Percentiles rank a stretch among this genome's conserved stretches.
phyloP scores from a whole-genome alignment of 75 land plant genomes.

The Gnetum montanum region DNA sequence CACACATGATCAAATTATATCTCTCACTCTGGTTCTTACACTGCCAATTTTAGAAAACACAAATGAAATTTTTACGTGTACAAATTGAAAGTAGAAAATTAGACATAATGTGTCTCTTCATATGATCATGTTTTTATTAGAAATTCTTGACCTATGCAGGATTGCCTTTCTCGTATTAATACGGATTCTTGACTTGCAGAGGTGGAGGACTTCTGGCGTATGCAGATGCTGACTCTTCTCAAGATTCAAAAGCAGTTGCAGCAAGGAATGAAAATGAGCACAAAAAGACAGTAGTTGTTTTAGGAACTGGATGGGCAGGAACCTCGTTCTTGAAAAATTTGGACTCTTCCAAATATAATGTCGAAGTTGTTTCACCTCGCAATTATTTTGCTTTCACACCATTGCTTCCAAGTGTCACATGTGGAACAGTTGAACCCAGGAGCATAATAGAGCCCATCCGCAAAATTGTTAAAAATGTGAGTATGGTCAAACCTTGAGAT shows the following conservation, averaged over 20 bases:
- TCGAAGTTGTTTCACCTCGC: slow-evolving; percentile 80
- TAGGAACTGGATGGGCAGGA: slow-evolving; percentile 99
- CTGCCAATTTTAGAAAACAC: too few relatives aligned
- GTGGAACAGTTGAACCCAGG: slow-evolving; percentile 90
- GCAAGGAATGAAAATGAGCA: slow-evolving; percentile 2
- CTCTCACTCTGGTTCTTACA: too few relatives aligned
- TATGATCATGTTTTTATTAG: too few relatives aligned
- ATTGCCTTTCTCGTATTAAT: too few relatives aligned
- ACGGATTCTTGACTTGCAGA: too few relatives aligned
- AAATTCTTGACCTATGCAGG: too few relatives aligned
- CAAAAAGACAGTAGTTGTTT: slow-evolving; percentile 77
- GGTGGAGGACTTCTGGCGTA: slow-evolving; percentile 45
- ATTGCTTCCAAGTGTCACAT: slow-evolving; percentile 88
- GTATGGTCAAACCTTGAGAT: not conserved
- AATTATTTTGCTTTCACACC: slow-evolving; percentile 98
- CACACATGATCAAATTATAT: too few relatives aligned
- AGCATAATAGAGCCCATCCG: slow-evolving; percentile 94
- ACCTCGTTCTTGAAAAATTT: slow-evolving; percentile 75
- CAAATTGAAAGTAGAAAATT: too few relatives aligned
- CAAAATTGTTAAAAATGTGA: slow-evolving; percentile 60
- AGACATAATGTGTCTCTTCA: too few relatives aligned
- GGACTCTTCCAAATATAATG: slow-evolving; percentile 63
- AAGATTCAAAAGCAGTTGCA: slow-evolving; percentile 8
- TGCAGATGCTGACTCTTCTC: slow-evolving; percentile 26
- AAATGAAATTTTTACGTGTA: too few relatives aligned